Percentiles rank a stretch among this genome's conserved stretches.
Conservation (phyloP, 1,284 basidiomycete genomes). For the Boletellus deceptivus region DNA sequence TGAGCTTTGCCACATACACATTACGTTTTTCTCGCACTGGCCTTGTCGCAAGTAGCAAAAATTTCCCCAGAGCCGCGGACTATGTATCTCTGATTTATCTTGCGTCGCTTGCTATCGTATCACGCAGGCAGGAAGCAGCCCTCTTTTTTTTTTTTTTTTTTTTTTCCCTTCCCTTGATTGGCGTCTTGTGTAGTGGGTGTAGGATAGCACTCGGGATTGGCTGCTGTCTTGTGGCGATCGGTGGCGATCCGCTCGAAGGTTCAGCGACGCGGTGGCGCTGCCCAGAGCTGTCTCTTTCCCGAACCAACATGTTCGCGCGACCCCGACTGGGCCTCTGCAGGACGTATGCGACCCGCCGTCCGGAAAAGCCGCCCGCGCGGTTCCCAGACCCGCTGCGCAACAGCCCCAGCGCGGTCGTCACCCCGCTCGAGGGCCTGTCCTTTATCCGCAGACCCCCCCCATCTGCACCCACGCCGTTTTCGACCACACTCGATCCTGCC, state of each 20-base stretch:
- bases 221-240: background rate
- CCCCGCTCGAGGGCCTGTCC: slow-evolving; percentile 57
- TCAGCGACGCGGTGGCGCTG: slow-evolving; percentile 6
- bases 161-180: background rate
- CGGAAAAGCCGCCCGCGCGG: slow-evolving; percentile 56
- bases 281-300: background rate
- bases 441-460: slow-evolving; percentile 80
- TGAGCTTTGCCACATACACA: slow-evolving; percentile 11
- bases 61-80: slow-evolving; percentile 21
- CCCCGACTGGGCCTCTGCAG: slow-evolving; percentile 8
- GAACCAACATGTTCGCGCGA: slow-evolving; percentile 17
- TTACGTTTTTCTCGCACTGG: background rate
- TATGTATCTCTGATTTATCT: slow-evolving; percentile 33
- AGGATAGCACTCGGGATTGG: background rate
- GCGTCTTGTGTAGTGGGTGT: too few relatives aligned
- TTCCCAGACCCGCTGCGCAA: slow-evolving; percentile 63
- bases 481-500: slow-evolving; percentile 61
- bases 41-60: background rate
- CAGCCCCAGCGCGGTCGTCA: slow-evolving; percentile 55
- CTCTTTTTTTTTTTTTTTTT: background rate
- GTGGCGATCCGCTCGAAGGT: background rate
- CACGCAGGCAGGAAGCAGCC: background rate
- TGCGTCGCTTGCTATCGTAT: slow-evolving; percentile 23
- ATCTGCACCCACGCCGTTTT: slow-evolving; percentile 64
- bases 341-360: slow-evolving; percentile 45